Evolutionary conservation across 139 green algal genomes (phyloP), one percentile per base, ranked within the genome.

Genomic region (Picochlorum sp.): DNA sequence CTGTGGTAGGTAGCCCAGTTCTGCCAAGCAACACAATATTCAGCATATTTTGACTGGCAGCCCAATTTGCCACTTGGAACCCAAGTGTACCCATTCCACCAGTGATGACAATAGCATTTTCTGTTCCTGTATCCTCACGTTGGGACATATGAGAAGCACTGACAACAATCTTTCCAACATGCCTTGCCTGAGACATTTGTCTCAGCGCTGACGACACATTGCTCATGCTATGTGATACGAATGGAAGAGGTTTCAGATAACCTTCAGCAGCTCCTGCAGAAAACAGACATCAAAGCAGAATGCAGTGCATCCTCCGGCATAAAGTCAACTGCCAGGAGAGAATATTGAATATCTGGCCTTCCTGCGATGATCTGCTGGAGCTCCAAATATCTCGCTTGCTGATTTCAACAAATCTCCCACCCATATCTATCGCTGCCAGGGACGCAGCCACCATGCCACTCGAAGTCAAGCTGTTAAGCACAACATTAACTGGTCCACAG

Each of bases 81-180:
- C 77, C 77, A 44, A 84, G 70, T 1, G 70, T 62, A 54, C 77
- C 77, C 14, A 75, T n/a, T 16, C 77, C 77, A 7, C 77, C 77
- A 30, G 75, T 68, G 28, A 82, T 31, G 11, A 59, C 18, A 21
- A 72, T 34, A 14, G 49, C 57, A 34, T 66, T 20, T 23, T 44
- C 18, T 31, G 18, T 47, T 9, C 10, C 18, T 23, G 37, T 24
- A 24, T 45, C 55, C 45, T 62, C 44, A 62, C 28, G 14, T 23
- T 45, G 14, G 50, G 49, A 26, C 44, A 72, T 6, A 1, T 45
- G 45, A 6, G 70, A 49, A 28, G 49, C 88, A 57, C 69, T 83
- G 70, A 88, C 81, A 28, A 95, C 83, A 28, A 95, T 78, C 73
- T 95, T 95, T 73, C 88, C 88, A 31, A 95, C 78, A 59, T 93